Evolutionary conservation across 2,329 filamentous ascomycete genomes (phyloP), one percentile per base, ranked within the genome.

Genomic region (Aspergillus sergii): DNA sequence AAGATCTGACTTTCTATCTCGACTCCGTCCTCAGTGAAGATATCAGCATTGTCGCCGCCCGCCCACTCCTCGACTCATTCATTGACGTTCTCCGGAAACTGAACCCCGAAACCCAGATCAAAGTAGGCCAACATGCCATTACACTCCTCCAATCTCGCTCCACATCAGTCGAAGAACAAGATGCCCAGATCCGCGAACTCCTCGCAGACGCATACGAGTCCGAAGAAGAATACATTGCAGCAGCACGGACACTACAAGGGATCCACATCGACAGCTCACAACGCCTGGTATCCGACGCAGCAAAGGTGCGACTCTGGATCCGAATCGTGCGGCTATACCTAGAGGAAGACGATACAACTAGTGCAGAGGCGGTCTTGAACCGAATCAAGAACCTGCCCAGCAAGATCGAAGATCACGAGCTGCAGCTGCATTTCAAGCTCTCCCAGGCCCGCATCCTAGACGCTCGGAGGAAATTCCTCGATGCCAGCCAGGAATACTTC

Each of bases 381-480:
- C 94, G 94, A 78, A 91, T 96, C 78, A 98, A 97, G 81, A 94
- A 95, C 74, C 85, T 97, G 69, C 93, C 97, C 1, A 78, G 92
- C 81, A 89, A 86, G 66, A 88, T 97, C 36, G 81, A 85, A 34
- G 89, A 97, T 76, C 86, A 89, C 45, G 86, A 91, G 64, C 84
- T 94, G 54, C 88, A 88, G 70, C 83, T 98, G 57, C 90, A 94
- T 79, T 99, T 98, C 81, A 88, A 92, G 72, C 88, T 98, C 66
- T 94, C 91, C 10, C 93, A 97, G 79, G 95, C 95, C 7, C 91
- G 94, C 64, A 97, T 99, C 78, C 88, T 93, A 70, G 95, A 99
- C 80, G 91, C 94, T 23, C 91, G 95, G 75, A 88, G 94, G 50
- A 88, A 91, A 73, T 99, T 99, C 81, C 83, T 98, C 28, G 89